These are phyloP conservation scores for Gossypium aridum DNA, from an alignment of 441 rosid genomes.

Conservation along the genomic window DNA sequence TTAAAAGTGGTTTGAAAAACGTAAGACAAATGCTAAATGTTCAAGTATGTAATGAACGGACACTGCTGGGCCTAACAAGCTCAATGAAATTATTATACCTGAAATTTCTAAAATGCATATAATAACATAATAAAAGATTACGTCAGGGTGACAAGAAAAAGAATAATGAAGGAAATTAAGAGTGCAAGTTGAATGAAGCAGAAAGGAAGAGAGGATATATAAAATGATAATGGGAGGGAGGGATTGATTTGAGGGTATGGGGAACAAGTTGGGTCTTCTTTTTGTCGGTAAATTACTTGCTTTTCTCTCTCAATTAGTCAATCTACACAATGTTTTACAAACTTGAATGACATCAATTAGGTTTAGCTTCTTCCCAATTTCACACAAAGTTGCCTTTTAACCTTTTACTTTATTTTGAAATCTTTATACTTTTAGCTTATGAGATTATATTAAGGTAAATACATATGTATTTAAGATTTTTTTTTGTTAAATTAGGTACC, in stretches of 20 bases:
- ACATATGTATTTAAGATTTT: no score
- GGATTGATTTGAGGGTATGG: constrained; percentile 9
- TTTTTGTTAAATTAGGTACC: no score
- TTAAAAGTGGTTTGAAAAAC: not conserved
- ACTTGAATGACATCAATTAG: not conserved
- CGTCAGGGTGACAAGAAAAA: not conserved
- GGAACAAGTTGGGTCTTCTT: constrained; percentile 11
- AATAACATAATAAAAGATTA: not conserved
- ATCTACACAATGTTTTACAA: not conserved
- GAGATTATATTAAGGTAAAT: no score
- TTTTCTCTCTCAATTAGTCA: not conserved
- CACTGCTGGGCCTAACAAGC: not conserved
- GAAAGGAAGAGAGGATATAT: not conserved
- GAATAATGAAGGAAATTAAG: not conserved
- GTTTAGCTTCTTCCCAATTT: not conserved
- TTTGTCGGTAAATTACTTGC: constrained; percentile 19
- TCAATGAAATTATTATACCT: not conserved
- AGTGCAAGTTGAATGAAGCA: not conserved
- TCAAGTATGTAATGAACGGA: not conserved
- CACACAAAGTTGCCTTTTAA: not conserved
- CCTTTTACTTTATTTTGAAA: constrained; percentile 19
- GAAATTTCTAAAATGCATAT: not conserved
- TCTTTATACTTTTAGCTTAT: not conserved
- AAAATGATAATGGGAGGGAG: not conserved
- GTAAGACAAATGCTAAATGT: not conserved